These are phyloP conservation scores for Heteromeles arbutifolia DNA, from an alignment of 306 rosid species.

Conservation along the genomic window DNA sequence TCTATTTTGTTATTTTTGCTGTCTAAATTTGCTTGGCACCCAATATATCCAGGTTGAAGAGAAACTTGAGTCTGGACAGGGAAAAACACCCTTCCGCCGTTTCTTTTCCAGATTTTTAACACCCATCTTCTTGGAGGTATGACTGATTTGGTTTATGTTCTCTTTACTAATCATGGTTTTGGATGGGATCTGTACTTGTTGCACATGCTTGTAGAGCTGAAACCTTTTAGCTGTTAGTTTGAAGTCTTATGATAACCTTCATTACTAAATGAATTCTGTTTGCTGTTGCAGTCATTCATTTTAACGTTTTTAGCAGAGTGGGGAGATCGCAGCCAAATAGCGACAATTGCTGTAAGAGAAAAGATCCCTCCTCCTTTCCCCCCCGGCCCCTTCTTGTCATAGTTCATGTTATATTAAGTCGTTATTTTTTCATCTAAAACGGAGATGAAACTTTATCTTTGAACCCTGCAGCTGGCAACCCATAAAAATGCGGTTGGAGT, in stretches of 20 bases:
- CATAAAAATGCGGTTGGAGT: slow-evolving; percentile 96
- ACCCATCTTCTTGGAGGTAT: slow-evolving; percentile 94
- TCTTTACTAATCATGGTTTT: neutral
- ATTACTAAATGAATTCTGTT: slow-evolving; percentile 6
- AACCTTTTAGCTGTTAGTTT: neutral
- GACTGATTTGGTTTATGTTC: neutral
- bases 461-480: slow-evolving; percentile 73
- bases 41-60: slow-evolving; percentile 66
- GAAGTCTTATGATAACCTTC: neutral
- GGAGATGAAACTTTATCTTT: neutral
- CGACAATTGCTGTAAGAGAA: slow-evolving; percentile 96
- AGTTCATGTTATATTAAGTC: slow-evolving; percentile 1
- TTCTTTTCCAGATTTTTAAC: slow-evolving; percentile 91
- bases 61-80: slow-evolving; percentile 95
- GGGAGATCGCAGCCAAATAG: slow-evolving; percentile 99
- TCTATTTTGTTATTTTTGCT: slow-evolving; percentile 4
- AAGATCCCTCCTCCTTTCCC: neutral
- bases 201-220: neutral
- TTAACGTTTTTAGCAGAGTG: slow-evolving; percentile 97
- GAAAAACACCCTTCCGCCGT: slow-evolving; percentile 70
- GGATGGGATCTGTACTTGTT: neutral
- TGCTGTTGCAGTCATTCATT: slow-evolving; percentile 68
- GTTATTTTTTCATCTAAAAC: neutral
- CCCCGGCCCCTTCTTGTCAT: neutral
- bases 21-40: slow-evolving; percentile 18